Percentiles rank a stretch among this genome's conserved stretches.
phyloP scores from a whole-genome alignment of 2,329 filamentous ascomycete species.

The Neonectria faginata region DNA sequence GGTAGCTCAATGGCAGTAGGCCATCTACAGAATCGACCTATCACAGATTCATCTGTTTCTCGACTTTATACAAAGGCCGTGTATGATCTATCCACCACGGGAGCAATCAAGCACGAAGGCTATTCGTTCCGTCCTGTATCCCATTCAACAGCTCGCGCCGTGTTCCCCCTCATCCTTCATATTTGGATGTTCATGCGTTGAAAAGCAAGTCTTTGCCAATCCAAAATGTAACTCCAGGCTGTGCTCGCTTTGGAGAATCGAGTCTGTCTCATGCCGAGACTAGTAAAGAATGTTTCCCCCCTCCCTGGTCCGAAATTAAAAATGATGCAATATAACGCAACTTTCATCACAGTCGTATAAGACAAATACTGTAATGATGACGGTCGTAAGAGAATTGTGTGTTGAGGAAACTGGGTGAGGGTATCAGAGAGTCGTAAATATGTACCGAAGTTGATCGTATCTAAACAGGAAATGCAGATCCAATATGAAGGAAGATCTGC shows the following conservation, averaged over 20 bases:
- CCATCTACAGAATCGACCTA: conserved; percentile 2
- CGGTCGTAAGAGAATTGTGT: conserved; percentile 13
- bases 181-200: conserved; percentile 1
- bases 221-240: conserved; percentile 40
- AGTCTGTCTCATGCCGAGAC: conserved; percentile 25
- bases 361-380: background rate
- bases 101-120: background rate
- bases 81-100: background rate
- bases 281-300: conserved; percentile 12
- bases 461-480: conserved; percentile 30
- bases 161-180: conserved; percentile 12
- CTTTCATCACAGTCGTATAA: conserved; percentile 18
- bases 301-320: conserved; percentile 31
- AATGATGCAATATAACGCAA: conserved; percentile 20
- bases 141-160: conserved; percentile 9
- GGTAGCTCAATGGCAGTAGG: background rate
- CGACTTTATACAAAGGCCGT: background rate
- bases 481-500: conserved; percentile 25
- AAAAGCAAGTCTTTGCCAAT: conserved; percentile 20
- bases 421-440: conserved; percentile 46
- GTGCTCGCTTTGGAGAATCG: conserved; percentile 37
- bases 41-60: background rate
- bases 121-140: conserved; percentile 5
- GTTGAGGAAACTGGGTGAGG: conserved; percentile 29
- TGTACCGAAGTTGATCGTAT: conserved; percentile 35